Base-by-base conservation (phyloP, 805 yeast genomes). In the Candida quercuum region DNA sequence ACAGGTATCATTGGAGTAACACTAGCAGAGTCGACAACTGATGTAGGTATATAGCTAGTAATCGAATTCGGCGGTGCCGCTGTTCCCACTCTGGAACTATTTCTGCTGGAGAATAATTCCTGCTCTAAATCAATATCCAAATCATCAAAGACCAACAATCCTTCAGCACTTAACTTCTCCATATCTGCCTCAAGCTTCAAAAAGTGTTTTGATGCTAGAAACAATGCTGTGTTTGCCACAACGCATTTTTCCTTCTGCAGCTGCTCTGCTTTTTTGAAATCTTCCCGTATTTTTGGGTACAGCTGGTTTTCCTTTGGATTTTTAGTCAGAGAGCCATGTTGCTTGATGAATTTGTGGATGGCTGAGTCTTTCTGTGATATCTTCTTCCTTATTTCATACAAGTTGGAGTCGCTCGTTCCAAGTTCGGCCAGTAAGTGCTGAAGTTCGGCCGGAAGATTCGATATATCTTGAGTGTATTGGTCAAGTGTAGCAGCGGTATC, bases 401-500 rank as follows among this genome's bases (percentile, higher is more conserved):
- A 64, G 49, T 74, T 76, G 28, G 68, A 51, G 55, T 91, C 98
- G 42, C 81, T 76, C 27, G 69, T 72, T 36, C 81, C 72, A 26
- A 91, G 71, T 59, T 93, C 98, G 36, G 84, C 84, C 33, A 91
- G 63, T 26, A 87, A 63, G 52, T 84, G 86, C 37, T 81, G 81
- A 31, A 91, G 72, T 60, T 91, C 99, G 5, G 86, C 79, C 18
- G 96, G 96, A 31, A 93, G 70, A 50, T 89, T 91, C 10, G 91
- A 78, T 30, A 91, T 67, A 47, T 77, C 82, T 54, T 75, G 81
- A 5, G 81, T 74, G 41, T 81, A 79, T 49, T 81, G 85, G 46
- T 83, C 91, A 27, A 83, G 59, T 7, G 80, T 73, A 1, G 93
- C 75, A n/a, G 96, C 88, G 4, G 97, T 89, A 62, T 89, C 98